Evolutionary conservation across 2,329 filamentous ascomycete species (phyloP).

Genomic region (Ceratocystis smalleyi): DNA sequence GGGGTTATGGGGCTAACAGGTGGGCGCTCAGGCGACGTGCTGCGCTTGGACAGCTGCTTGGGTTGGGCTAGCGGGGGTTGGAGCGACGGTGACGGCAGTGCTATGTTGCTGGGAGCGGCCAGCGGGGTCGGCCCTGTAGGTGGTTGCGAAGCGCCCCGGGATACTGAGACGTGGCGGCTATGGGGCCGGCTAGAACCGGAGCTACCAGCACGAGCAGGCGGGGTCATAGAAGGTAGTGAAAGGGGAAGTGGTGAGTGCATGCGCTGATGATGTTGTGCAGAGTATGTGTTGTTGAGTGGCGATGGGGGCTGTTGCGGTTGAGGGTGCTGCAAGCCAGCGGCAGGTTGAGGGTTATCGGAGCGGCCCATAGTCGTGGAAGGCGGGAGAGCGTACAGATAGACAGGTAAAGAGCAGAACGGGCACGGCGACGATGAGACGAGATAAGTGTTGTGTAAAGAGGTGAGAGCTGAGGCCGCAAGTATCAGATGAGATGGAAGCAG

Average conservation of each 20-base stretch:
- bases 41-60: slow-evolving; percentile 20
- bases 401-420: neutral
- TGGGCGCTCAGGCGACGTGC: slow-evolving; percentile 33
- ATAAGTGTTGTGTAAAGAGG: neutral
- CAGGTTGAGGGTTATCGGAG: slow-evolving; percentile 5
- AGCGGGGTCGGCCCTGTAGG: slow-evolving; percentile 7
- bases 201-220: slow-evolving; percentile 18
- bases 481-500: neutral
- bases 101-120: slow-evolving; percentile 13
- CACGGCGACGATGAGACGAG: neutral
- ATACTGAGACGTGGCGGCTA: slow-evolving; percentile 18
- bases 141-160: slow-evolving; percentile 11
- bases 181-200: slow-evolving; percentile 23
- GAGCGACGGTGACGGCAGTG: slow-evolving; percentile 9
- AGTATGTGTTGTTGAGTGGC: slow-evolving; percentile 7
- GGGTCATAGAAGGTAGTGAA: slow-evolving; percentile 13
- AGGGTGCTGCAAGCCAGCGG: slow-evolving; percentile 15
- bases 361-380: slow-evolving; percentile 7
- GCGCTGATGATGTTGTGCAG: slow-evolving; percentile 13
- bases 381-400: neutral
- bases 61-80: slow-evolving; percentile 13
- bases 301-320: slow-evolving; percentile 14
- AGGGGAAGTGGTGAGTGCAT: slow-evolving; percentile 14
- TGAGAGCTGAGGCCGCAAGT: neutral
- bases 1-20: slow-evolving; percentile 42